phyloP scores from a whole-genome alignment of 2,329 filamentous ascomycete species.

The Thermothelomyces thermophilus region DNA sequence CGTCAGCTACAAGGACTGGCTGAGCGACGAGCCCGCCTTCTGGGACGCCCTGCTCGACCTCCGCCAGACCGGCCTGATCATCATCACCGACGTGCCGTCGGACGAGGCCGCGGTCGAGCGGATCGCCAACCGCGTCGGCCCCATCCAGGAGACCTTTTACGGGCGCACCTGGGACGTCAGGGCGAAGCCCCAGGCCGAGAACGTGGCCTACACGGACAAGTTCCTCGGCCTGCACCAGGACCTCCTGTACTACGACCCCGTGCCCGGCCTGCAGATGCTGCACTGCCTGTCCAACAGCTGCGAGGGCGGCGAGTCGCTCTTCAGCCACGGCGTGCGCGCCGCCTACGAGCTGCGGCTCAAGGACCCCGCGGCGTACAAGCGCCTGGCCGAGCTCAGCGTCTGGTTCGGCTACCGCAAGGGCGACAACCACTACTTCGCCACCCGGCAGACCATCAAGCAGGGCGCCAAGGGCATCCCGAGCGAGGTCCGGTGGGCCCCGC shows the following conservation, averaged over 20 bases:
- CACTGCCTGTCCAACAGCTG: slow-evolving; percentile 82
- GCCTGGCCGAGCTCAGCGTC: slow-evolving; percentile 51
- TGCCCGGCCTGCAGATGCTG: slow-evolving; percentile 77
- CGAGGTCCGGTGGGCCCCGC: slow-evolving; percentile 64
- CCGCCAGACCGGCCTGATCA: slow-evolving; percentile 62
- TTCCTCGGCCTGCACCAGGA: slow-evolving; percentile 90
- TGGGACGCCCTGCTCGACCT: slow-evolving; percentile 57
- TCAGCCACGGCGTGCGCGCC: slow-evolving; percentile 67
- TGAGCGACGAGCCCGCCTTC: slow-evolving; percentile 52
- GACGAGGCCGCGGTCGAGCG: slow-evolving; percentile 57
- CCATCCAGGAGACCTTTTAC: slow-evolving; percentile 82
- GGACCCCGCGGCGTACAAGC: slow-evolving; percentile 49
- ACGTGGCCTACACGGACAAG: slow-evolving; percentile 82
- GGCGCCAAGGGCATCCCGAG: slow-evolving; percentile 30
- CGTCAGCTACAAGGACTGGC: slow-evolving; percentile 66
- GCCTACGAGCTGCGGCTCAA: slow-evolving; percentile 36
- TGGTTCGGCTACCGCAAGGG: slow-evolving; percentile 65
- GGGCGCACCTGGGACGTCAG: slow-evolving; percentile 85
- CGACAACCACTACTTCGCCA: slow-evolving; percentile 54
- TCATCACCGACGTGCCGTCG: slow-evolving; percentile 67
- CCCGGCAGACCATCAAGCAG: slow-evolving; percentile 47
- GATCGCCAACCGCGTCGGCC: slow-evolving; percentile 68
- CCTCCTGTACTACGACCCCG: slow-evolving; percentile 73
- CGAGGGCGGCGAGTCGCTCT: slow-evolving; percentile 76
- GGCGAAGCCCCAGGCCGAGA: slow-evolving; percentile 75